Evolutionary conservation across 306 rosid genomes (phyloP).

Genomic region (Morella rubra): DNA sequence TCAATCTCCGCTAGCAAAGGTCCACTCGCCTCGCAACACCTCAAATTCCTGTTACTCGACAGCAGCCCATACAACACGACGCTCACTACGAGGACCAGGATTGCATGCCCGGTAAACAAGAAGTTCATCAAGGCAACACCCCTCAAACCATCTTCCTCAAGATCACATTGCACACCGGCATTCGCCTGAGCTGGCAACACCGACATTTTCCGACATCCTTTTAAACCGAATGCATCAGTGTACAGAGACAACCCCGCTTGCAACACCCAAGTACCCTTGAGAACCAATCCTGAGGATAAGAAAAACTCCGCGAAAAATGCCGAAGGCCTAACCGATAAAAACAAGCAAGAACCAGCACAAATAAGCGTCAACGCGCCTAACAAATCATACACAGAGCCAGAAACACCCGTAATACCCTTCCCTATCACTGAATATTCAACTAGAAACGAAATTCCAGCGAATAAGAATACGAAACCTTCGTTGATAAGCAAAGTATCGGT

Average conservation of each 20-base stretch:
- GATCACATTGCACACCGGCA: constrained; percentile 66
- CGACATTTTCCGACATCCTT: constrained; percentile 66
- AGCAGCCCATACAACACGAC: constrained; percentile 53
- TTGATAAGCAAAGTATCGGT: constrained; percentile 30
- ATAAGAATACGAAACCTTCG: constrained; percentile 25
- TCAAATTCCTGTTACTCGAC: constrained; percentile 41
- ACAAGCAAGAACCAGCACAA: constrained; percentile 60
- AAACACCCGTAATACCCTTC: constrained; percentile 57
- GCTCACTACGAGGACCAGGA: constrained; percentile 48
- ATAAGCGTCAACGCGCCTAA: constrained; percentile 54
- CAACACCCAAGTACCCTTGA: constrained; percentile 84
- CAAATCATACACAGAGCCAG: constrained; percentile 53
- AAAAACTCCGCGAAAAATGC: constrained; percentile 78
- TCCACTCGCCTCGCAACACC: constrained; percentile 51
- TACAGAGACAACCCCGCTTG: constrained; percentile 72
- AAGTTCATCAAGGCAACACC: constrained; percentile 69
- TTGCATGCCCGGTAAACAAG: constrained; percentile 63
- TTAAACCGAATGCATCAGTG: constrained; percentile 61
- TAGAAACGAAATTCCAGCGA: constrained; percentile 44
- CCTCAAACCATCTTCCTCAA: constrained; percentile 69
- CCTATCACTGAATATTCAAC: constrained; percentile 43
- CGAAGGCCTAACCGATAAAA: constrained; percentile 54
- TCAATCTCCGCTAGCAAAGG: constrained; percentile 55
- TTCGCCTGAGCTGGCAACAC: constrained; percentile 24
- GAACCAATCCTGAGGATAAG: constrained; percentile 61